Evolutionary conservation across 2,329 filamentous ascomycete species (phyloP).

Genomic region (Cercospora citrullina): DNA sequence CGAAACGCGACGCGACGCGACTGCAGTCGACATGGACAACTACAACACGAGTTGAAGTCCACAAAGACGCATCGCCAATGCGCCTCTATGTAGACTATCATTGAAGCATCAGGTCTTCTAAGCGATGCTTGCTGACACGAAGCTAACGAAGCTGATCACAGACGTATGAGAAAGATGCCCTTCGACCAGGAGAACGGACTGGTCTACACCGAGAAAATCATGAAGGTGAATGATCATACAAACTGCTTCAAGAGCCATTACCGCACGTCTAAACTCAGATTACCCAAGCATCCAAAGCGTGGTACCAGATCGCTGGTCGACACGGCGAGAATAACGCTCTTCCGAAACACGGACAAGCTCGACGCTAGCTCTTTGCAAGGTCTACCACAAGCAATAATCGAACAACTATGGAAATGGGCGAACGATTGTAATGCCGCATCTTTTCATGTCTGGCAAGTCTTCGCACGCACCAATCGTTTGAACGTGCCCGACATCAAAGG

Average conservation of each 20-base stretch:
- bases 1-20: neutral
- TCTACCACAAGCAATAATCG: constrained; percentile 16
- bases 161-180: constrained; percentile 11
- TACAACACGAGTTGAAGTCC: neutral
- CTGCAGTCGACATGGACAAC: neutral
- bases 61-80: neutral
- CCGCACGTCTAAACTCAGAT: neutral
- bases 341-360: constrained; percentile 22
- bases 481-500: neutral
- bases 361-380: constrained; percentile 19
- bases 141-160: neutral
- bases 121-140: neutral
- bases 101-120: neutral
- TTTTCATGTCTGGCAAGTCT: constrained; percentile 8
- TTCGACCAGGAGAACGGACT: constrained; percentile 27
- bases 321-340: constrained; percentile 20
- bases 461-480: constrained; percentile 8
- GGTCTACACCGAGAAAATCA: constrained; percentile 23
- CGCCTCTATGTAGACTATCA: neutral
- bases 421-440: neutral
- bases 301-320: constrained; percentile 16
- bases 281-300: neutral
- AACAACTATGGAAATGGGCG: constrained; percentile 23
- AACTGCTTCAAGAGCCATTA: neutral
- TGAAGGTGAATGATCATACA: neutral